phyloP scores from a whole-genome alignment of 176 grass and related monocot species.

The Tillandsia leiboldiana region DNA sequence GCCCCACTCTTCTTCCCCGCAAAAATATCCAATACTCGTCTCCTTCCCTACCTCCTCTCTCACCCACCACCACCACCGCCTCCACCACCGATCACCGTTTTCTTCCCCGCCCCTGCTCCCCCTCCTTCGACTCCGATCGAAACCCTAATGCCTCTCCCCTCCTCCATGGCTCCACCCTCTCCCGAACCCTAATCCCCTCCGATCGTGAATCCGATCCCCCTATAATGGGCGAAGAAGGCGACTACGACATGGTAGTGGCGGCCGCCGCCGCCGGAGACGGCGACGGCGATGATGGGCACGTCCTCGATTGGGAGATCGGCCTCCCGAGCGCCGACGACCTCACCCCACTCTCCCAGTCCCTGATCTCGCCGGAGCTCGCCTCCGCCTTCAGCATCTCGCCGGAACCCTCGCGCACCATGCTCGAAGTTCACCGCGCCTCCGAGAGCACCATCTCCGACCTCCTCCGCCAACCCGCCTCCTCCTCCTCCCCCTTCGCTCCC shows the following conservation, averaged over 20 bases:
- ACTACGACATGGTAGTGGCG: conserved; percentile 14
- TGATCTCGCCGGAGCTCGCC: conserved; percentile 52
- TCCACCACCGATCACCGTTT: no score
- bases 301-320: conserved; percentile 66
- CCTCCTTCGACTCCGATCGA: neutral
- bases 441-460: conserved; percentile 50
- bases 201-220: neutral
- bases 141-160: neutral
- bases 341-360: conserved; percentile 54
- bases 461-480: conserved; percentile 24
- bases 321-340: conserved; percentile 53
- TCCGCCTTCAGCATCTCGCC: conserved; percentile 75
- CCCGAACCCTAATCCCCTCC: neutral
- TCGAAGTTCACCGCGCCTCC: conserved; percentile 71
- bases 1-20: conserved; percentile 19
- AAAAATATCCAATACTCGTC: conserved; percentile 16
- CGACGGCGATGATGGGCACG: conserved; percentile 19
- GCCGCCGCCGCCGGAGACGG: conserved; percentile 6
- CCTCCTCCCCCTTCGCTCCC: conserved; percentile 15
- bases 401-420: conserved; percentile 42
- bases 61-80: neutral
- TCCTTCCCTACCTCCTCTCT: neutral
- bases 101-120: neutral
- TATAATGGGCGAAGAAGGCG: conserved; percentile 43
- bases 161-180: neutral